Evolutionary conservation across 345 rosid genomes (phyloP).

Genomic region (Firmiana major): DNA sequence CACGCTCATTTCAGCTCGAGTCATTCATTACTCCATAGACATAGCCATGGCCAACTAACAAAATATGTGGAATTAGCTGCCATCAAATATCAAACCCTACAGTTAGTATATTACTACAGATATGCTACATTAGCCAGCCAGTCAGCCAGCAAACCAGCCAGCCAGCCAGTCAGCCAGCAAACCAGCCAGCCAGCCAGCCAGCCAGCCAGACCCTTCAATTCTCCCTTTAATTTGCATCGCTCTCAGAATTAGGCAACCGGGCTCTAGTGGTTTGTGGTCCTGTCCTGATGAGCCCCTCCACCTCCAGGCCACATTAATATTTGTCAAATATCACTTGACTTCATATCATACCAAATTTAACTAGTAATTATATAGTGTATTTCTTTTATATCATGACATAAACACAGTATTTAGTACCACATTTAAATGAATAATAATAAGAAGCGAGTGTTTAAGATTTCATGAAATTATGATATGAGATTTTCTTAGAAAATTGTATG

Average conservation of each 20-base stretch:
- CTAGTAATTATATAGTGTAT: no score
- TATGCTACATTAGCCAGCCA: neutral
- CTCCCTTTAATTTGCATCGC: neutral
- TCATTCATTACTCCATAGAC: neutral
- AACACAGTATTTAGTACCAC: neutral
- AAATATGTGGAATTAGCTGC: neutral
- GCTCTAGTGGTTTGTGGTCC: neutral
- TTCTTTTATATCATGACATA: no score
- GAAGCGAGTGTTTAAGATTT: no score
- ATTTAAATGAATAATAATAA: neutral
- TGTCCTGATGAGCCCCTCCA: no score
- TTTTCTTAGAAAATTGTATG: neutral
- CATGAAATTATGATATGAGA: neutral
- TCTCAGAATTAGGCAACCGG: constrained; percentile 1
- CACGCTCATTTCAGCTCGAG: neutral
- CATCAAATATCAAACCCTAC: neutral
- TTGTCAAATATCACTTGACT: no score
- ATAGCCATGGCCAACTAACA: neutral
- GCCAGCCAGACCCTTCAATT: neutral
- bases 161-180: no score
- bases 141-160: no score
- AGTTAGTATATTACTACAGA: no score
- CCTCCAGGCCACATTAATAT: neutral
- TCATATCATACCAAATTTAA: no score
- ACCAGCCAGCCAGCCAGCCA: no score